Conservation (phyloP, 2,329 filamentous ascomycete species). For the Fusarium sp. region DNA sequence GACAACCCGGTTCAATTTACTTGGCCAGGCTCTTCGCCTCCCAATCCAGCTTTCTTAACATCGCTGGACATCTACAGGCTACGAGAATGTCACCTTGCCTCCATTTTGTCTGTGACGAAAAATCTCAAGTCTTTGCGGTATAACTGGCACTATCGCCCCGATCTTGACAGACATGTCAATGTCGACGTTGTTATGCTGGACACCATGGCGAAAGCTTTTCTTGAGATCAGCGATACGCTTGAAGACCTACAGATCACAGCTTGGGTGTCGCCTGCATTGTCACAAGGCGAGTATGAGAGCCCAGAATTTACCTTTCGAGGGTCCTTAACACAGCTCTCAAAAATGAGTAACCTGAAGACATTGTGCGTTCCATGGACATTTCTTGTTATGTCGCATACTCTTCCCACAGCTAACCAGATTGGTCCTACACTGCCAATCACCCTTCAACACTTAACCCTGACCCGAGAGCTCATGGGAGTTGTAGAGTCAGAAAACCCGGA, state of each 20-base stretch:
- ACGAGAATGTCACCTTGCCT: constrained; percentile 13
- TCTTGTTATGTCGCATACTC: neutral
- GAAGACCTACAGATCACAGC: neutral
- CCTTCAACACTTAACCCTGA: neutral
- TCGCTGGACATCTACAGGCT: constrained; percentile 16
- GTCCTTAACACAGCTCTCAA: neutral
- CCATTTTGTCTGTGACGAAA: neutral
- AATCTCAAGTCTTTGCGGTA: constrained; percentile 3
- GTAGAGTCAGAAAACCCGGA: neutral
- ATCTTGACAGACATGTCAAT: constrained; percentile 3
- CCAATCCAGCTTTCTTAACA: neutral
- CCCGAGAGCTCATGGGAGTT: neutral
- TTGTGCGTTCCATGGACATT: neutral
- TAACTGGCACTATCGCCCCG: constrained; percentile 15
- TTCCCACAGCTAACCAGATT: fast-evolving
- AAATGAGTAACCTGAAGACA: neutral
- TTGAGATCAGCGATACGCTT: neutral
- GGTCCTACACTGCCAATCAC: neutral
- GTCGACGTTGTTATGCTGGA: neutral
- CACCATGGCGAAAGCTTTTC: neutral
- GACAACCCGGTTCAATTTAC: constrained; percentile 18
- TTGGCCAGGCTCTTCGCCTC: constrained; percentile 5
- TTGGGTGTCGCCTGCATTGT: fast-evolving
- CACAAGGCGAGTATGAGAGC: neutral
- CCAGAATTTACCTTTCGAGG: neutral